These are phyloP conservation scores for Sporothrix variecibatus DNA, from an alignment of 2,329 filamentous ascomycete genomes.

Conservation along the genomic window DNA sequence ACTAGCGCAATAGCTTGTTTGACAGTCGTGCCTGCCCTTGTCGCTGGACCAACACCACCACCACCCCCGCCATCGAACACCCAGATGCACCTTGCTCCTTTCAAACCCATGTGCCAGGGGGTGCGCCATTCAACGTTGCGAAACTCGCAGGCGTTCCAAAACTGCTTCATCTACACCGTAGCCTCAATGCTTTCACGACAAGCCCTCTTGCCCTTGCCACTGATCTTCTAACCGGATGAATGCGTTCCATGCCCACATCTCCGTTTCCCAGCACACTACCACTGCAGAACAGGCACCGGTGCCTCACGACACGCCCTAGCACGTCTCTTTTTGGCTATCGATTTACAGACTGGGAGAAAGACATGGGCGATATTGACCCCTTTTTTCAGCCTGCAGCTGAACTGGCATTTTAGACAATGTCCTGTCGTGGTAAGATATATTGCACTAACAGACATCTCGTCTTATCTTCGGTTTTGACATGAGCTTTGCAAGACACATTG, in stretches of 20 bases:
- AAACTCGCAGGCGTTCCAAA: slow-evolving; percentile 41
- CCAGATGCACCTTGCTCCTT: not conserved
- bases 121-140: slow-evolving; percentile 28
- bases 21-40: not conserved
- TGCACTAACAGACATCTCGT: not conserved
- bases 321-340: not conserved
- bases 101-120: slow-evolving; percentile 23
- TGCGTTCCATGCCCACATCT: slow-evolving; percentile 33
- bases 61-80: not conserved
- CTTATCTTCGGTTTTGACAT: not conserved
- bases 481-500: not conserved
- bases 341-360: not conserved
- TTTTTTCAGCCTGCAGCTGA: not conserved
- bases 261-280: slow-evolving; percentile 8
- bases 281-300: not conserved
- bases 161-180: slow-evolving; percentile 40
- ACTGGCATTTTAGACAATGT: not conserved
- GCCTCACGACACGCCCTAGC: not conserved
- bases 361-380: not conserved
- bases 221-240: slow-evolving; percentile 35
- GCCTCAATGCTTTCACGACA: slow-evolving; percentile 35
- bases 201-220: slow-evolving; percentile 6
- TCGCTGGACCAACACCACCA: slow-evolving; percentile 7
- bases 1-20: not conserved
- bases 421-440: not conserved